These are phyloP conservation scores for Artemisia argyi DNA, from an alignment of 129 eudicot genomes.

Conservation along the genomic window DNA sequence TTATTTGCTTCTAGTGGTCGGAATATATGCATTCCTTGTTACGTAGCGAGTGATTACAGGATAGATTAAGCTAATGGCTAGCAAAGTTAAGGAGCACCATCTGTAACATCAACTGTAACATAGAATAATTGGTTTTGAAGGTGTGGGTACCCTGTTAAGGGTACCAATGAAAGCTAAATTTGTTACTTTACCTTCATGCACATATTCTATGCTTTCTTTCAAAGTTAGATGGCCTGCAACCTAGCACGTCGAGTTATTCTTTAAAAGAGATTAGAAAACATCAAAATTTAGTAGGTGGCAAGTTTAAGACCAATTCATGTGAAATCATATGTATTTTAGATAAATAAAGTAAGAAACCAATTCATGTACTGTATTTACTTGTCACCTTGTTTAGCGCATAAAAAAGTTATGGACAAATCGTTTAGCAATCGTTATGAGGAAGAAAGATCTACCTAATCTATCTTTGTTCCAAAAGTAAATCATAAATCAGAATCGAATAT, in stretches of 20 bases:
- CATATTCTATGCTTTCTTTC: constrained; percentile 29
- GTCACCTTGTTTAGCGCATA: constrained; percentile 14
- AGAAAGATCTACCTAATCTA: constrained; percentile 23
- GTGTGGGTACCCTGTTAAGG: constrained; percentile 16
- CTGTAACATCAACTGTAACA: constrained; percentile 36
- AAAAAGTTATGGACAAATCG: neutral
- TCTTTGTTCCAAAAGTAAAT: constrained; percentile 31
- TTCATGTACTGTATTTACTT: neutral
- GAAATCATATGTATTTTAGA: neutral
- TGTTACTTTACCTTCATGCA: constrained; percentile 14
- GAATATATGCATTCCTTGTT: constrained; percentile 34
- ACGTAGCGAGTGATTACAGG: constrained; percentile 23
- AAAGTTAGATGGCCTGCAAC: constrained; percentile 16
- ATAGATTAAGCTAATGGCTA: constrained; percentile 16
- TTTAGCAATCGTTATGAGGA: constrained; percentile 15
- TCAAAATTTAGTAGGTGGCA: neutral
- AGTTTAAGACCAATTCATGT: constrained; percentile 1
- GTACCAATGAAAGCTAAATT: constrained; percentile 20
- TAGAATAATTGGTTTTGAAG: constrained; percentile 24
- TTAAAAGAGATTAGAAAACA: no score
- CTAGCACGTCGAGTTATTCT: neutral
- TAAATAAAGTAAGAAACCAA: neutral
- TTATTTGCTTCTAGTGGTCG: constrained; percentile 25
- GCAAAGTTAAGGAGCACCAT: constrained; percentile 21
- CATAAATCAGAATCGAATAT: constrained; percentile 25